Evolutionary conservation across 2,329 filamentous ascomycete genomes (phyloP).

Genomic region (Ophiostoma novo-ulmi): DNA sequence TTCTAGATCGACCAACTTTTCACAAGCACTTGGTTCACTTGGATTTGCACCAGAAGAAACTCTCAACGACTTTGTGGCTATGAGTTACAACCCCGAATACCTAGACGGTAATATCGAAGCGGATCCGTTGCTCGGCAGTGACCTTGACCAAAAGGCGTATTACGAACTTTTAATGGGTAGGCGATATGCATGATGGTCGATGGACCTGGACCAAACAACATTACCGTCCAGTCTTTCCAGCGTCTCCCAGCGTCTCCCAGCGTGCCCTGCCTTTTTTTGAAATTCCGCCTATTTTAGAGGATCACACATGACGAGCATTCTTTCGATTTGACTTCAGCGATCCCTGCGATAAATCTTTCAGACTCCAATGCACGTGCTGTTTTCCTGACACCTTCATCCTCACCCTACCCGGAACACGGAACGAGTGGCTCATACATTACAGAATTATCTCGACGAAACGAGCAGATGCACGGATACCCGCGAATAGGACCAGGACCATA

Average conservation of each 20-base stretch:
- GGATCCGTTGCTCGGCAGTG: conserved; percentile 33
- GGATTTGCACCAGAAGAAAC: conserved; percentile 38
- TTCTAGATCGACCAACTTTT: conserved; percentile 34
- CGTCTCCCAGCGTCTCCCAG: not conserved
- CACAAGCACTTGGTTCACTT: conserved; percentile 36
- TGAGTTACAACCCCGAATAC: conserved; percentile 36
- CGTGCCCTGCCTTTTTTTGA: not conserved
- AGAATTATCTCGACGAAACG: not conserved
- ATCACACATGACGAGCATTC: not conserved
- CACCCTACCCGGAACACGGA: not conserved
- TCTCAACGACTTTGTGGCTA: conserved; percentile 36
- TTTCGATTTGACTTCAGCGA: not conserved
- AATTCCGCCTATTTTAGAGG: not conserved
- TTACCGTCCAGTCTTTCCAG: not conserved
- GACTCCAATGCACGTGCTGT: not conserved
- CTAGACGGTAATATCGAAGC: conserved; percentile 30
- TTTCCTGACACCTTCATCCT: not conserved
- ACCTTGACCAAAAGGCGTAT: conserved; percentile 37
- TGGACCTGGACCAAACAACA: not conserved
- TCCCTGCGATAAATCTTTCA: not conserved
- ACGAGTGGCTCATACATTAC: conserved; percentile 3
- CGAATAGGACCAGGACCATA: not conserved
- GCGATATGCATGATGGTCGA: conserved; percentile 23
- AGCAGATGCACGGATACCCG: not conserved
- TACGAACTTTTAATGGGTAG: conserved; percentile 38